Conservation (phyloP, 805 yeast species). For the Saturnispora hagleri region DNA sequence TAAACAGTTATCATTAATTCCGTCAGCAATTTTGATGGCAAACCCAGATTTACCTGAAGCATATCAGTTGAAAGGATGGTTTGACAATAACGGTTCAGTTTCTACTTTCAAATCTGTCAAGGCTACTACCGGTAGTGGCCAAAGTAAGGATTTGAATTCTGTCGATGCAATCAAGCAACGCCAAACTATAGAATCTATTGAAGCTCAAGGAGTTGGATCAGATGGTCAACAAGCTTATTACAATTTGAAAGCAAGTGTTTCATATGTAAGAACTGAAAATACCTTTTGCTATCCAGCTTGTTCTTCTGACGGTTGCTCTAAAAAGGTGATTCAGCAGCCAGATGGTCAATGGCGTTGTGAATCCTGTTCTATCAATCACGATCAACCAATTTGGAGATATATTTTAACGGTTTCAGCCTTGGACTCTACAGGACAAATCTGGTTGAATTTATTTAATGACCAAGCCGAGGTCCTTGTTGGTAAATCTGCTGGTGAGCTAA, state of each 20-base stretch:
- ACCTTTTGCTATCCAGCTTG: slow-evolving; percentile 84
- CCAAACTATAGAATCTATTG: slow-evolving; percentile 57
- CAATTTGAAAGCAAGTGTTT: slow-evolving; percentile 63
- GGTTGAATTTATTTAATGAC: slow-evolving; percentile 83
- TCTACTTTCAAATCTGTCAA: slow-evolving; percentile 56
- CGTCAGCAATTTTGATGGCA: slow-evolving; percentile 61
- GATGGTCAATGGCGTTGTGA: slow-evolving; percentile 90
- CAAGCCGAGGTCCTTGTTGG: slow-evolving; percentile 62
- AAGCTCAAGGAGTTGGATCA: slow-evolving; percentile 58
- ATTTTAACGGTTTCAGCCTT: slow-evolving; percentile 66
- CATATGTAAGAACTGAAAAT: slow-evolving; percentile 61
- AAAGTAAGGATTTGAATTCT: slow-evolving; percentile 23
- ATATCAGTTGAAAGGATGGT: slow-evolving; percentile 89
- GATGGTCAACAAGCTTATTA: slow-evolving; percentile 77
- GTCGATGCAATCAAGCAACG: slow-evolving; percentile 43
- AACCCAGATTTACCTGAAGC: slow-evolving; percentile 91
- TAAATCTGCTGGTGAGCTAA: slow-evolving; percentile 52
- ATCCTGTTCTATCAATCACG: slow-evolving; percentile 65
- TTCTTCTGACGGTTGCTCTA: slow-evolving; percentile 62
- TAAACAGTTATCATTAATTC: slow-evolving; percentile 70
- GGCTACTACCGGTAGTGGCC: slow-evolving; percentile 24
- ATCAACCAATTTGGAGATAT: slow-evolving; percentile 70
- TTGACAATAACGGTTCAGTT: slow-evolving; percentile 64
- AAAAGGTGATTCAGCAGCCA: slow-evolving; percentile 68
- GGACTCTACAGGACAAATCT: slow-evolving; percentile 75